Conservation (phyloP, 169 alveolate genomes). For the Pseudocohnilembus persalinus region DNA sequence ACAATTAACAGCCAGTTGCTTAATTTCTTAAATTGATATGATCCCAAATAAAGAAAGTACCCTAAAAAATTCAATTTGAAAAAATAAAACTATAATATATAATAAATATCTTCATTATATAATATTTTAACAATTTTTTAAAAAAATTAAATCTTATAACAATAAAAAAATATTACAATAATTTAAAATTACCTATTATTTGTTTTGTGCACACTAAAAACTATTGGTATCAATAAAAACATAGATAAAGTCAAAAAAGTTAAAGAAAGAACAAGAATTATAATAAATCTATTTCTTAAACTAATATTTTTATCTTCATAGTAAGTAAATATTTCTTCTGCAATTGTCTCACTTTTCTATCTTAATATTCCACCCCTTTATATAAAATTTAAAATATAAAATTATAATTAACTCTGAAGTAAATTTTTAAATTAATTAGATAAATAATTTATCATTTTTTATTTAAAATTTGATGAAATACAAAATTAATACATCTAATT, state of each 20-base stretch:
- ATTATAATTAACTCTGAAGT: neutral
- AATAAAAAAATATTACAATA: no score
- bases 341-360: neutral
- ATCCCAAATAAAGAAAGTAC: conserved; percentile 21
- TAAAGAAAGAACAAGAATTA: neutral
- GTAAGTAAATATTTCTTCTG: neutral
- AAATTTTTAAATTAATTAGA: no score
- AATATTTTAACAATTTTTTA: no score
- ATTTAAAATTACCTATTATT: no score
- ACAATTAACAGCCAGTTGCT: neutral
- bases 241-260: neutral
- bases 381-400: no score
- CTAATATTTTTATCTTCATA: neutral
- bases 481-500: neutral
- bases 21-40: conserved; percentile 15
- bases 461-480: no score
- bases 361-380: neutral
- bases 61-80: no score
- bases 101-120: no score
- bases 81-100: no score
- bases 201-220: conserved; percentile 11
- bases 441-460: no score
- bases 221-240: conserved; percentile 13
- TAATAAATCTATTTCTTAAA: neutral
- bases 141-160: no score